Evolutionary conservation across 345 rosid species (phyloP).

Genomic region (Erodium maritimum): DNA sequence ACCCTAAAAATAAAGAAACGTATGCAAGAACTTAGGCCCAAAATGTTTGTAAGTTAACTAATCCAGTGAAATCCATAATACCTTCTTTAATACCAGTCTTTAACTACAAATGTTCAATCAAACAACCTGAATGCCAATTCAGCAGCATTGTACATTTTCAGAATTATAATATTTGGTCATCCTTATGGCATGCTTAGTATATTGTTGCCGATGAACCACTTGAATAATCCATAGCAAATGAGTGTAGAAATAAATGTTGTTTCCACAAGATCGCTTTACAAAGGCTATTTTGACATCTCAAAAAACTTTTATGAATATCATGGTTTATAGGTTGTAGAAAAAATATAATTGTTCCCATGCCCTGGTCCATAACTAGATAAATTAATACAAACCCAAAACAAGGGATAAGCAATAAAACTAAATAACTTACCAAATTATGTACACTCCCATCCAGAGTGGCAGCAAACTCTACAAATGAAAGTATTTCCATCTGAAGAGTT

Average conservation of each 20-base stretch:
- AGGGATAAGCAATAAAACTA: constrained; percentile 6
- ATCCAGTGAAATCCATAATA: too few relatives aligned
- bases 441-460: constrained; percentile 44
- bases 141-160: too few relatives aligned
- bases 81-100: too few relatives aligned
- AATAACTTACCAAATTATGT: constrained; percentile 46
- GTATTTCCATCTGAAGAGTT: constrained; percentile 44
- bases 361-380: constrained; percentile 2
- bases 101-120: too few relatives aligned
- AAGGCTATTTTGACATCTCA: neutral
- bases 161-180: too few relatives aligned
- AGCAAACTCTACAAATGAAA: constrained; percentile 52
- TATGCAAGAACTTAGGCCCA: neutral
- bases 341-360: constrained; percentile 12
- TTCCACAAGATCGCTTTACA: too few relatives aligned
- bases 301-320: neutral
- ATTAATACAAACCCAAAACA: constrained; percentile 11
- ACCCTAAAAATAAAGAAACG: too few relatives aligned
- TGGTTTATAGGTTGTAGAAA: neutral
- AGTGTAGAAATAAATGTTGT: too few relatives aligned
- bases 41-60: neutral
- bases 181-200: neutral
- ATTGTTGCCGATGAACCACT: neutral
- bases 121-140: too few relatives aligned
- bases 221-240: neutral